These are phyloP conservation scores for Ceratocystis harringtonii DNA, from an alignment of 2,329 filamentous ascomycete species.

Conservation along the genomic window DNA sequence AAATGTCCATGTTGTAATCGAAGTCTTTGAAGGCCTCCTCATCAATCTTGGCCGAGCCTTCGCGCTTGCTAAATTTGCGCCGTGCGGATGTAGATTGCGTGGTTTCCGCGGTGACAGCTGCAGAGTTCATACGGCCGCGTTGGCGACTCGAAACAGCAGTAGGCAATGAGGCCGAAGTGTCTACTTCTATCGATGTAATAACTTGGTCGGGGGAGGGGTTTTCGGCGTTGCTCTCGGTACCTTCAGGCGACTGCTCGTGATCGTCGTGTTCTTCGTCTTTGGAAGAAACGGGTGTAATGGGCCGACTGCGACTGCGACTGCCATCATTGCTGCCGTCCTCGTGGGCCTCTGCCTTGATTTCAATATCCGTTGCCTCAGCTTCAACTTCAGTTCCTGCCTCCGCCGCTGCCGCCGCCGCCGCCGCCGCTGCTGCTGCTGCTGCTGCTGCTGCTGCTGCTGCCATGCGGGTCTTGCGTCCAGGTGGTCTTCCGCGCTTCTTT, in stretches of 20 bases:
- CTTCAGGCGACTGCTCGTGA: constrained; percentile 24
- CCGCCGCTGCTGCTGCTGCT: constrained; percentile 23
- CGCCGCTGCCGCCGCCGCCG: constrained; percentile 16
- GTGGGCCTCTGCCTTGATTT: constrained; percentile 23
- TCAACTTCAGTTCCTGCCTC: not conserved
- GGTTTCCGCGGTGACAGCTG: constrained; percentile 28
- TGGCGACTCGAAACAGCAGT: constrained; percentile 11
- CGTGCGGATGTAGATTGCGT: constrained; percentile 70
- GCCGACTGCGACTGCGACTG: constrained; percentile 17
- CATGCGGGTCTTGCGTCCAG: constrained; percentile 21
- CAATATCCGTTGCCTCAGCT: constrained; percentile 15
- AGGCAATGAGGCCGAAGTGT: constrained; percentile 22
- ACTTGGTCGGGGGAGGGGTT: constrained; percentile 23
- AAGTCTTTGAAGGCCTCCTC: constrained; percentile 84
- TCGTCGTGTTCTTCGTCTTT: constrained; percentile 21
- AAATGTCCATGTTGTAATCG: constrained; percentile 75
- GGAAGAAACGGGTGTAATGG: constrained; percentile 4
- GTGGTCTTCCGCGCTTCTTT: constrained; percentile 30
- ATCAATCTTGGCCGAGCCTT: constrained; percentile 65
- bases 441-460: constrained; percentile 27
- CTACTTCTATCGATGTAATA: constrained; percentile 30
- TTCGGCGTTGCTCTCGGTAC: not conserved
- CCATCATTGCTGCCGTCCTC: constrained; percentile 20
- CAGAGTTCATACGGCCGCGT: constrained; percentile 35
- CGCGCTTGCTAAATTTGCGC: constrained; percentile 70